Conservation (phyloP, 345 rosid genomes). For the Eucalyptus pauciflora region DNA sequence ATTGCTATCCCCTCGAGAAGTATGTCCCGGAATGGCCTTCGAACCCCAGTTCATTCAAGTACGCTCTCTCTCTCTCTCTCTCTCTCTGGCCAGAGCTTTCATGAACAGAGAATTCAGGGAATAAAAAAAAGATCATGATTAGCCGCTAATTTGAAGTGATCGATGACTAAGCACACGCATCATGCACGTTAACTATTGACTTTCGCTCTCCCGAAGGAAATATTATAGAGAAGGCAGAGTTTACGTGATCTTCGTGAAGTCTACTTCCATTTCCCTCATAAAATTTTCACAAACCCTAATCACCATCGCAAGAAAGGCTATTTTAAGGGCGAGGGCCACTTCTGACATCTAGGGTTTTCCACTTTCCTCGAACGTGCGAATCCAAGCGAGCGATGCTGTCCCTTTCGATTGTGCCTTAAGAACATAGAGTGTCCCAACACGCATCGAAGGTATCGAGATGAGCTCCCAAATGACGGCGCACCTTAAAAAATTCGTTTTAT, state of each 20-base stretch:
- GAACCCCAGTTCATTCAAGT: slow-evolving; percentile 71
- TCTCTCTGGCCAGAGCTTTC: not conserved
- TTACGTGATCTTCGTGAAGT: not conserved
- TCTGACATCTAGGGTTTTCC: not conserved
- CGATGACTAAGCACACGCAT: not conserved
- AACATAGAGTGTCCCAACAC: not conserved
- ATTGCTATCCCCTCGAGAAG: slow-evolving; percentile 62
- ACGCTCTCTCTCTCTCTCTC: not conserved
- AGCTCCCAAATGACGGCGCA: not conserved
- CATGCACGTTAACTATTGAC: not conserved
- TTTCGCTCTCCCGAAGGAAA: not conserved
- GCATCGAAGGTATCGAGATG: rapidly evolving
- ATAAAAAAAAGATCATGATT: not conserved
- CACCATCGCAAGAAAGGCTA: not conserved
- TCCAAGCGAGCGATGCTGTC: not conserved
- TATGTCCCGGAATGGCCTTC: slow-evolving; percentile 81
- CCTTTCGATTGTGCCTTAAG: not conserved
- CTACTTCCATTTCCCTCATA: not conserved
- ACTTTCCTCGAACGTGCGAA: not conserved
- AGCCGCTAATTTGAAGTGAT: not conserved
- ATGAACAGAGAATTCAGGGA: not conserved
- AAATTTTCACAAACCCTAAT: not conserved
- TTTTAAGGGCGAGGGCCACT: not conserved
- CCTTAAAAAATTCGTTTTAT: not conserved
- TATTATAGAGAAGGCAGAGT: not conserved